These are phyloP conservation scores for Diaporthe destruens DNA, from an alignment of 2,329 filamentous ascomycete species.

Conservation along the genomic window DNA sequence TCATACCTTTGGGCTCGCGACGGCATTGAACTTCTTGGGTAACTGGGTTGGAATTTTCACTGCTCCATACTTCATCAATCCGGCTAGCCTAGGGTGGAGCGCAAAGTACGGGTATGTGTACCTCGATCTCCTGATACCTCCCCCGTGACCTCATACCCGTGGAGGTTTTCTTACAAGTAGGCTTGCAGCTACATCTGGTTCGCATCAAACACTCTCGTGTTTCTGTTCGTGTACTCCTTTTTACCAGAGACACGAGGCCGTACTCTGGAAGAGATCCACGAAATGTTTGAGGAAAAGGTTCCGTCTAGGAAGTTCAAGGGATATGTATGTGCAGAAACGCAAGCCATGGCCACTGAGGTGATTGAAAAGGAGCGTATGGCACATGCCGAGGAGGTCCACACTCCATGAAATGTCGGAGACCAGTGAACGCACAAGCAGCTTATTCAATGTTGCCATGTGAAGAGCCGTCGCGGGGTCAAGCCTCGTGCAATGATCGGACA, in stretches of 20 bases:
- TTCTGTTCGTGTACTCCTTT: constrained; percentile 58
- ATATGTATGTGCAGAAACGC: background rate
- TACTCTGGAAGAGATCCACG: constrained; percentile 62
- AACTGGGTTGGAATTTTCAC: constrained; percentile 56
- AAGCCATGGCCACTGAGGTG: constrained; percentile 1
- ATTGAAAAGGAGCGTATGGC: background rate
- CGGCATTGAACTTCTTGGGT: constrained; percentile 55
- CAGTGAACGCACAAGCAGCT: no score
- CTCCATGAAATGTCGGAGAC: background rate
- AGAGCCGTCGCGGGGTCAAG: background rate
- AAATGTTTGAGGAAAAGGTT: constrained; percentile 52
- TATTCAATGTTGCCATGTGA: background rate
- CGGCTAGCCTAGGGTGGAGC: constrained; percentile 53
- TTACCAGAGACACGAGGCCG: constrained; percentile 59
- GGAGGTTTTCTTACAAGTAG: background rate
- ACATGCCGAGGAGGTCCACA: background rate
- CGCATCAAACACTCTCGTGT: constrained; percentile 51
- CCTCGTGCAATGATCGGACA: background rate
- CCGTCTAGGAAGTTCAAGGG: constrained; percentile 42
- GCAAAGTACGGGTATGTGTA: constrained; percentile 48
- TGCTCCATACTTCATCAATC: constrained; percentile 59
- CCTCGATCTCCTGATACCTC: no score
- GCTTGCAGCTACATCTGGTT: constrained; percentile 55
- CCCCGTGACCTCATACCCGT: background rate
- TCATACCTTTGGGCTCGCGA: constrained; percentile 54